Conservation (phyloP, 2,329 filamentous ascomycete genomes). For the Penicillium brasilianum region DNA sequence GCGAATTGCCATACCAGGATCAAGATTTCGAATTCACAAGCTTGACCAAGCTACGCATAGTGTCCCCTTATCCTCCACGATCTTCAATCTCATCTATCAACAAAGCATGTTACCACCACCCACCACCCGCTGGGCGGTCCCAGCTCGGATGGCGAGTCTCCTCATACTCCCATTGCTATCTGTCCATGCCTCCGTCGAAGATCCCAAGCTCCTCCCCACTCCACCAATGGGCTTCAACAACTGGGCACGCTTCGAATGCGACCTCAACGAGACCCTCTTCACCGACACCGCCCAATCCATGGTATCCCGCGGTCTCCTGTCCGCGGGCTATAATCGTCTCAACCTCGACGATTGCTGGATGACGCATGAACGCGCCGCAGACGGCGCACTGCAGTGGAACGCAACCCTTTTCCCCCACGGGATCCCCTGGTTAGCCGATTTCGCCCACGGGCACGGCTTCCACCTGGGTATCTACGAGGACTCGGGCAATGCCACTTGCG, state of each 20-base stretch:
- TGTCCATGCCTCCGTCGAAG: conserved; percentile 27
- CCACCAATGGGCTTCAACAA: conserved; percentile 61
- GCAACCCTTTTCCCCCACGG: conserved; percentile 50
- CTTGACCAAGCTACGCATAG: not conserved
- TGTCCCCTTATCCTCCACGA: not conserved
- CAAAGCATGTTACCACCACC: conserved; percentile 13
- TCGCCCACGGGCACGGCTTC: conserved; percentile 48
- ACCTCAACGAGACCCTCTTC: conserved; percentile 56
- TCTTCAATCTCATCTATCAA: not conserved
- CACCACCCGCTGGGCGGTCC: conserved; percentile 8
- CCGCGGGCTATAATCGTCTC: conserved; percentile 46
- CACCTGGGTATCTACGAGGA: conserved; percentile 56
- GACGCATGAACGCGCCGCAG: conserved; percentile 38
- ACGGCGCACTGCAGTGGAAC: conserved; percentile 51
- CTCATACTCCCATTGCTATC: conserved; percentile 21
- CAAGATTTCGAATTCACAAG: not conserved
- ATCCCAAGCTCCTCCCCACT: conserved; percentile 37
- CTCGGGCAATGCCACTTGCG: conserved; percentile 52
- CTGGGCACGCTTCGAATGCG: conserved; percentile 56
- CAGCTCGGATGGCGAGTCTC: conserved; percentile 20
- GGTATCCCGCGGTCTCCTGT: conserved; percentile 48
- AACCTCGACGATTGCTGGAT: conserved; percentile 57
- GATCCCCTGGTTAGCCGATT: conserved; percentile 49
- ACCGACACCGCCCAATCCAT: conserved; percentile 55
- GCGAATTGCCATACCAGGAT: not conserved